Conservation (phyloP, 176 grass and related monocot species). For the Phyllostachys edulis region DNA sequence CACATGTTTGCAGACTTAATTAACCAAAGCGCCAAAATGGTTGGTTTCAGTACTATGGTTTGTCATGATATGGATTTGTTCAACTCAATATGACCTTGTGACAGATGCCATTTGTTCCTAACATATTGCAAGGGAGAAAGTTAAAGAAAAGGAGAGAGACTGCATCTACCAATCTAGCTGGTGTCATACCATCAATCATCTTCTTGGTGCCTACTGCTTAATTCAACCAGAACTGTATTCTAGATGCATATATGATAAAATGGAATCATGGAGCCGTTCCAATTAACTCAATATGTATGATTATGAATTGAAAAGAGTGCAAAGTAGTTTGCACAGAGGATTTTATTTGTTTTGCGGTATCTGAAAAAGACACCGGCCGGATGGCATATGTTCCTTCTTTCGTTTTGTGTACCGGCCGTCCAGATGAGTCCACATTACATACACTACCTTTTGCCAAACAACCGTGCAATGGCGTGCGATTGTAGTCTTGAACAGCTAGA, state of each 20-base stretch:
- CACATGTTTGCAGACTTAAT: not conserved
- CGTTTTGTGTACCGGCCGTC: not conserved
- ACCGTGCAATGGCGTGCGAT: conserved; percentile 1
- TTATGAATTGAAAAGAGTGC: not conserved
- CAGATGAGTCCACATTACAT: not conserved
- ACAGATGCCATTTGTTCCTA: not conserved
- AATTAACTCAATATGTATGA: not conserved
- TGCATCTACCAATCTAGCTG: not conserved
- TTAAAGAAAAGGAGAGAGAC: not conserved
- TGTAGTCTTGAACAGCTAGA: not conserved
- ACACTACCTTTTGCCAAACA: too few species aligned
- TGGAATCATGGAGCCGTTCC: not conserved
- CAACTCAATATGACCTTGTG: conserved; percentile 1
- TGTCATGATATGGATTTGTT: not conserved
- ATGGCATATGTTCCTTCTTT: not conserved
- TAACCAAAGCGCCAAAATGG: not conserved
- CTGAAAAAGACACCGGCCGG: not conserved
- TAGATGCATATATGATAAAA: not conserved
- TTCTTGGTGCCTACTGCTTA: not conserved
- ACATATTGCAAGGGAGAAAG: not conserved
- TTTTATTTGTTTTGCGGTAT: not conserved
- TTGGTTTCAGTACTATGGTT: not conserved
- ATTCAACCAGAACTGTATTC: not conserved
- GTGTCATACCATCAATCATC: conserved; percentile 14
- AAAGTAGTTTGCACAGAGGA: not conserved